Percentiles rank a stretch among this genome's conserved stretches.
Evolutionary conservation across 1,139 yeast genomes (phyloP).

Genomic region (Eremothecium coryli): DNA sequence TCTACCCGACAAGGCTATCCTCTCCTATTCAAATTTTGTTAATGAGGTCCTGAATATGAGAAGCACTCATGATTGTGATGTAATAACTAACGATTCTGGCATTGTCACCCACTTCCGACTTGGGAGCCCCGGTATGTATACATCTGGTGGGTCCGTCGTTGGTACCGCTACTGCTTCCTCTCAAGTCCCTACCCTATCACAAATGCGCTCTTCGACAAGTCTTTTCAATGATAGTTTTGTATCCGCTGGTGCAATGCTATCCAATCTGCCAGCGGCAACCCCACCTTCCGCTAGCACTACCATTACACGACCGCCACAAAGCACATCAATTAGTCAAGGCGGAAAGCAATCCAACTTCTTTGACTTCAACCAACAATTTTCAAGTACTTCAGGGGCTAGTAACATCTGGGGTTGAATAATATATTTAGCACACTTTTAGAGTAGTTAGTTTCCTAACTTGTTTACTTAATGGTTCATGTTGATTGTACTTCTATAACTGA

Average conservation of each 20-base stretch:
- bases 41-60: constrained; percentile 19
- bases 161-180: too few relatives aligned
- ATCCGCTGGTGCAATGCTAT: background rate
- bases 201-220: too few relatives aligned
- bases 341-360: constrained; percentile 10
- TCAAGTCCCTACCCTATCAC: too few relatives aligned
- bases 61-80: constrained; percentile 17
- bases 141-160: background rate
- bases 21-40: constrained; percentile 17
- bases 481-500: too few relatives aligned
- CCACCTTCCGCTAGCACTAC: too few relatives aligned
- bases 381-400: constrained; percentile 12
- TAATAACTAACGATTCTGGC: constrained; percentile 19
- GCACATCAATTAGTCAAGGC: too few relatives aligned
- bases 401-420: constrained; percentile 18
- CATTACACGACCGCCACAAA: too few relatives aligned
- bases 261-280: background rate
- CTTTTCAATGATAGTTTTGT: constrained; percentile 6
- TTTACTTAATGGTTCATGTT: too few relatives aligned
- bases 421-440: too few relatives aligned
- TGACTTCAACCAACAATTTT: constrained; percentile 10
- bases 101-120: constrained; percentile 22
- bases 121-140: constrained; percentile 7
- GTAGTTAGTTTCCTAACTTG: too few relatives aligned
- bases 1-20: constrained; percentile 11